These are phyloP conservation scores for Teunomyces kruisii DNA, from an alignment of 805 yeast genomes.

Conservation along the genomic window DNA sequence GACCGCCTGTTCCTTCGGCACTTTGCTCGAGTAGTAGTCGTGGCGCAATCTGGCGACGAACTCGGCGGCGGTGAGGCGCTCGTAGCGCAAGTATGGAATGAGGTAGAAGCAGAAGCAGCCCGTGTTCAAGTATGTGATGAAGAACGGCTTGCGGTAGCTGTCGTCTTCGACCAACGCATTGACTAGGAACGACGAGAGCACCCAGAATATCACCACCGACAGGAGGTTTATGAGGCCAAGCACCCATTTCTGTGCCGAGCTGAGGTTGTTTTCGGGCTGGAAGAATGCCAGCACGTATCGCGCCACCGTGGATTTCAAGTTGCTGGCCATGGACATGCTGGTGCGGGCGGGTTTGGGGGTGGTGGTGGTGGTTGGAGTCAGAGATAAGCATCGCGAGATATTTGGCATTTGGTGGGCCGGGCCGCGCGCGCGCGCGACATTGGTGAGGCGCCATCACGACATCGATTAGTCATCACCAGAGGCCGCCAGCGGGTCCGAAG, in stretches of 20 bases:
- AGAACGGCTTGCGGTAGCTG: conserved; percentile 82
- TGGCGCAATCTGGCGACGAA: conserved; percentile 21
- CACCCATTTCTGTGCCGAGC: conserved; percentile 57
- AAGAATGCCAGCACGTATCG: conserved; percentile 17
- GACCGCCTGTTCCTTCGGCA: conserved; percentile 9
- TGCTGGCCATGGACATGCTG: conserved; percentile 4
- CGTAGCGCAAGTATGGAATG: conserved; percentile 51
- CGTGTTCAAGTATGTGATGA: conserved; percentile 90
- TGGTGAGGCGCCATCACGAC: conserved; percentile 1
- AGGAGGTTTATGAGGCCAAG: conserved; percentile 72
- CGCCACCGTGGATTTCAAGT: not conserved
- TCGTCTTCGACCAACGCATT: conserved; percentile 71
- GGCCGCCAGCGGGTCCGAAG: no score
- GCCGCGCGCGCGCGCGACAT: not conserved
- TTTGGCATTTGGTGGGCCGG: not conserved
- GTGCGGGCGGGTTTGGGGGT: no score
- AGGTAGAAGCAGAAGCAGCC: conserved; percentile 79
- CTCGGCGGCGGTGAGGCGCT: conserved; percentile 19
- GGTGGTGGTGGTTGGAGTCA: no score
- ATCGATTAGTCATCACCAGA: not conserved
- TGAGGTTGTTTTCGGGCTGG: conserved; percentile 21
- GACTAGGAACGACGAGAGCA: conserved; percentile 80
- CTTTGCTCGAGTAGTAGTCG: conserved; percentile 17
- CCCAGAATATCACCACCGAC: conserved; percentile 87
- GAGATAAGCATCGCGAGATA: conserved; percentile 2